Base-by-base conservation (phyloP, 2,329 filamentous ascomycete species). In the Hypoxylon sp. region DNA sequence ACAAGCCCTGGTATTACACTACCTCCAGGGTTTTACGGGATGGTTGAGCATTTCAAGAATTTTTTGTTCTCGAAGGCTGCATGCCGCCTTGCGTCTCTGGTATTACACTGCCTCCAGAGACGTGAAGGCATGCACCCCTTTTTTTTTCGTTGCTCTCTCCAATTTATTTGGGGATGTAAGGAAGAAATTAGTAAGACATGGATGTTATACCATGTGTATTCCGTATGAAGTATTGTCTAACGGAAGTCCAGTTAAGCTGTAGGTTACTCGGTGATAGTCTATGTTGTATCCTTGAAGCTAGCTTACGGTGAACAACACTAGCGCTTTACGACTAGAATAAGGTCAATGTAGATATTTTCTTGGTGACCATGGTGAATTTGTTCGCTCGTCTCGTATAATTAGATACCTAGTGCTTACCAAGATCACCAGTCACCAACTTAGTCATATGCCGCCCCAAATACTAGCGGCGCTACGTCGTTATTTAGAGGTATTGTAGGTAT, bases 131-230 rank as follows among this genome's bases (percentile, higher is more conserved):
- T 40, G 50, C 20, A 54, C 25, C 8, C 40, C 6, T 35, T 42
- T 60, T 42, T 60, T 69, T 66, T 69, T 66, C 66, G 37, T 66
- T 63, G 58, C 62, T 55, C 17, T 67, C 60, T 58, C 42, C 64
- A 60, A 60, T 40, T 55, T 6, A 27, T 8, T 63, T 67, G 59
- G 31, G 40, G 64, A 55, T 42, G 64, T 31, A 31, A 67, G 50
- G 60, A 60, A 67, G 64, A 67, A 63, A 11, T 14, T 27, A 20
- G 6, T 2, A 17, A 13, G 6, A 3, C 25, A 3, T 50, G 6
- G 13, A 37, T 25, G 30, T 44, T 4, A 17, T 17, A 25, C 35
- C 17, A 10, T 37, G 7, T 17, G 40, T 33, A 27, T 14, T 22
- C 25, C 20, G 3, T 3, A 31, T 44, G 25, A 44, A 5, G 5